Evolutionary conservation across 208 protist genomes (phyloP).

Genomic region (Strigomonas culicis): DNA sequence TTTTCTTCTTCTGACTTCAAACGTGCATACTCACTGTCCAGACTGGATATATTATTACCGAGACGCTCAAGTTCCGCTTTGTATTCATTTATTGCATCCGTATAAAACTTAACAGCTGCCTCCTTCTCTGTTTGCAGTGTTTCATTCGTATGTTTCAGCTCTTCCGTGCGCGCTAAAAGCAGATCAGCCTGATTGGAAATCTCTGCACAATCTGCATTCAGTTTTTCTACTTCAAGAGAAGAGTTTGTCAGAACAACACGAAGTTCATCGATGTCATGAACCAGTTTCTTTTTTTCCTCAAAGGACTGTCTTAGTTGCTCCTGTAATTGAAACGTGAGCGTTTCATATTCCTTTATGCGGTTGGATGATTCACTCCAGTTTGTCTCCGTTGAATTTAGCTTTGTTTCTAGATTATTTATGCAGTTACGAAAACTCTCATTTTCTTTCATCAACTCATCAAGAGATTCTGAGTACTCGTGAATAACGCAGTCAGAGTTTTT

Average conservation of each 20-base stretch:
- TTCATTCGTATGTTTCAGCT: conserved; percentile 31
- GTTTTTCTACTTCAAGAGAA: conserved; percentile 19
- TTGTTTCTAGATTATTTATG: conserved; percentile 16
- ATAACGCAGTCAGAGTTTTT: not conserved
- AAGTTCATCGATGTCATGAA: conserved; percentile 22
- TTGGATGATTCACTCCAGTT: conserved; percentile 18
- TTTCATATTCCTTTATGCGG: conserved; percentile 41
- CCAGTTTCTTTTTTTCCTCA: conserved; percentile 17
- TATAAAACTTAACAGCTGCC: not conserved
- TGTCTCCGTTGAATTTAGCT: conserved; percentile 5
- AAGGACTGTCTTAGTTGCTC: conserved; percentile 31
- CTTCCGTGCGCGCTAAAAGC: conserved; percentile 21
- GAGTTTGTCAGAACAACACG: conserved; percentile 14
- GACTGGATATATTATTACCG: too few species aligned
- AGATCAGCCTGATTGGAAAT: conserved; percentile 29
- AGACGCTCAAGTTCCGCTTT: not conserved
- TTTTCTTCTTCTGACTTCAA: not conserved
- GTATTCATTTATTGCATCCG: conserved; percentile 9
- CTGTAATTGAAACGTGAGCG: conserved; percentile 39
- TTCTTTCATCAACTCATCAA: conserved; percentile 20
- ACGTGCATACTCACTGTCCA: too few species aligned
- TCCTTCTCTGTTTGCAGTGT: conserved; percentile 10
- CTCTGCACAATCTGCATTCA: conserved; percentile 22
- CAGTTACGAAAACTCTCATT: conserved; percentile 5
- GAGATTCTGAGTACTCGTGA: conserved; percentile 18